Percentiles rank a stretch among this genome's conserved stretches.
phyloP scores from a whole-genome alignment of 139 green algal species.

The Chlamydomonas sp. region DNA sequence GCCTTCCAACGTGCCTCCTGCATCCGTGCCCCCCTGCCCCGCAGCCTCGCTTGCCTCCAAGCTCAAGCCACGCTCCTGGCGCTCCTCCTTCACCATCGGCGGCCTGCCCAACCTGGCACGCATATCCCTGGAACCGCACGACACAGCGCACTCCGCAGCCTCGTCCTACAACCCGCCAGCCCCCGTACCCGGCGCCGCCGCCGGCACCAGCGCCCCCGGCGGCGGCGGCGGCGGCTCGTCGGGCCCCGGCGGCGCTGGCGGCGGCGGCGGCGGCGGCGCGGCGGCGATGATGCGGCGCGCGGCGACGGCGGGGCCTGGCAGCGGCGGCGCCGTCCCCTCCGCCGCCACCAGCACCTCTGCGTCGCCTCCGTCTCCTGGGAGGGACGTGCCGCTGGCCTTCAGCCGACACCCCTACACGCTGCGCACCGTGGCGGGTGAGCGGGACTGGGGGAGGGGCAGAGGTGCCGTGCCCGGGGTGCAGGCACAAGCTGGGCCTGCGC shows the following conservation, averaged over 20 bases:
- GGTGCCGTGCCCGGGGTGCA: not conserved
- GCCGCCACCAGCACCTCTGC: slow-evolving; percentile 25
- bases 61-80: slow-evolving; percentile 34
- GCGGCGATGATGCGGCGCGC: slow-evolving; percentile 18
- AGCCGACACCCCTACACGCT: slow-evolving; percentile 48
- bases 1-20: not conserved
- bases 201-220: not conserved
- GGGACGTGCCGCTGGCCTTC: slow-evolving; percentile 34
- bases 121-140: slow-evolving; percentile 14
- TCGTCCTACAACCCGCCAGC: slow-evolving; percentile 37
- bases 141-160: slow-evolving; percentile 1
- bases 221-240: slow-evolving; percentile 9
- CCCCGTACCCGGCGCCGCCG: slow-evolving; percentile 9
- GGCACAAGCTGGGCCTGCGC: too few relatives aligned
- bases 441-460: too few relatives aligned
- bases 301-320: not conserved
- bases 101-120: slow-evolving; percentile 36
- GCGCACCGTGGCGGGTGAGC: slow-evolving; percentile 21
- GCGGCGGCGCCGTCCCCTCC: slow-evolving; percentile 18
- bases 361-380: slow-evolving; percentile 23
- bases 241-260: not conserved
- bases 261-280: not conserved
- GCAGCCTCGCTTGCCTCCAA: slow-evolving; percentile 29
- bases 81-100: slow-evolving; percentile 31
- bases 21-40: not conserved